Evolutionary conservation across 225 moss, liverwort and hornwort genomes (phyloP).

Genomic region (Takakia lepidozioides): DNA sequence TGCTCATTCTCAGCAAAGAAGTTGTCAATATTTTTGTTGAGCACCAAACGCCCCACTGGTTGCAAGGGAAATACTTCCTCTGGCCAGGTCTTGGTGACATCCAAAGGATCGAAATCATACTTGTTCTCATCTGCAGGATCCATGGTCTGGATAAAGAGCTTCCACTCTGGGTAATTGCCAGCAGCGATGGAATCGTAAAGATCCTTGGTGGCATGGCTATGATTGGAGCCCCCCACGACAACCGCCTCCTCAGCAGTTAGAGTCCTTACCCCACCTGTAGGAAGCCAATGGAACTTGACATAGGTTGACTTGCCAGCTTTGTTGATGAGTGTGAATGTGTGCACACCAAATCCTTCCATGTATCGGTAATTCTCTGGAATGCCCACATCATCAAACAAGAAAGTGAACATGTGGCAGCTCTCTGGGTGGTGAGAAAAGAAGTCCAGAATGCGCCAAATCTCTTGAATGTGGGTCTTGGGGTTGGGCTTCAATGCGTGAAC

Average conservation of each 20-base stretch:
- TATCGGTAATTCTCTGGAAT: slow-evolving; percentile 50
- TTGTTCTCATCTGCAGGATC: slow-evolving; percentile 39
- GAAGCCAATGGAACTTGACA: slow-evolving; percentile 48
- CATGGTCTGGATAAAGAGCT: slow-evolving; percentile 38
- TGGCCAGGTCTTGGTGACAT: slow-evolving; percentile 49
- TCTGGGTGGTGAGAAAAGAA: slow-evolving; percentile 52
- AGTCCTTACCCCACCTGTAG: slow-evolving; percentile 32
- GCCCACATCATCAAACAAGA: slow-evolving; percentile 47
- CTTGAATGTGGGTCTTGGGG: slow-evolving; percentile 47
- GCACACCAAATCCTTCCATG: slow-evolving; percentile 58
- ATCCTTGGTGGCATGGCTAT: slow-evolving; percentile 53
- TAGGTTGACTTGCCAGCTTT: slow-evolving; percentile 45
- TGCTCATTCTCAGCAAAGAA: slow-evolving; percentile 42
- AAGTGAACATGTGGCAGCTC: slow-evolving; percentile 51
- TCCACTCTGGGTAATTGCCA: slow-evolving; percentile 48
- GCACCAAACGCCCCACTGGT: slow-evolving; percentile 46
- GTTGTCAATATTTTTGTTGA: slow-evolving; percentile 56
- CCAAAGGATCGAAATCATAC: slow-evolving; percentile 47
- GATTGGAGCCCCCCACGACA: slow-evolving; percentile 44
- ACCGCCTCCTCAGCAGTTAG: slow-evolving; percentile 36
- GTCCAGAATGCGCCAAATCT: slow-evolving; percentile 45
- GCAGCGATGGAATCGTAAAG: slow-evolving; percentile 42
- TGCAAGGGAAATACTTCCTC: slow-evolving; percentile 50
- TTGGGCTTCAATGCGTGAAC: slow-evolving; percentile 54
- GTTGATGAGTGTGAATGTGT: slow-evolving; percentile 42